Base-by-base conservation (phyloP, 495 filamentous ascomycete species). In the Penicillium waksmanii region DNA sequence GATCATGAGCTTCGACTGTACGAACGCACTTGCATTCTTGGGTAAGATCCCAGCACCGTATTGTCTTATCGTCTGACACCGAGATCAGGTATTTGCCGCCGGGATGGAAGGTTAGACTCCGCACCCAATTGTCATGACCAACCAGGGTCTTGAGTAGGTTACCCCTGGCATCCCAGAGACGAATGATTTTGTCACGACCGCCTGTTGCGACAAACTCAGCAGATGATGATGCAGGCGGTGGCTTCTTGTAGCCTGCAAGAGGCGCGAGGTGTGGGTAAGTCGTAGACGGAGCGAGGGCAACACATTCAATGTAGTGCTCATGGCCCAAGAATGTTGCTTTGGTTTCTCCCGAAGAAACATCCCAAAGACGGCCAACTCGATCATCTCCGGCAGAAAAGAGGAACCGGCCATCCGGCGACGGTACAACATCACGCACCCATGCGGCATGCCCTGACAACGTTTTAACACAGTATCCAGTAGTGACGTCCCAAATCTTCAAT, bases 91-190 rank as follows among this genome's bases (percentile, higher is more conserved):
- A 98, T 72, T 96, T 96, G 1, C 95, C 95, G 3, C 92, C 93
- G 0, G 95, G 95, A 63, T 98, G 95, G 72, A 96, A 98, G 17
- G 92, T 86, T 12, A 98, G 67, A 2, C 81, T 89, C 10, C 92
- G 85, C 1, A 98, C 89, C 95, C 95, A 98, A 69, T 97, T 98
- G 71, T 98, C 95, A 66, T 98, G 95, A 3, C 95, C 95, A 2
- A 88, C 73, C 8, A 98, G 80, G 2, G 90, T 96, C 73, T 93
- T 97, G 64, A 98, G 87, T 50, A 91, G 80, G 12, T 89, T 91
- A 10, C 95, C 95, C 50, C 93, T 82, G 5, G 86, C 82, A 71
- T 96, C 92, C 93, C 93, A 98, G 12, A 98, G 72, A 67, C 87
- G 87, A 65, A 98, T 96, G 0, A 86, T 91, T 74, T 97, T 98